Base-by-base conservation (phyloP, 78 protist species). In the Dictyostelium purpureum region DNA sequence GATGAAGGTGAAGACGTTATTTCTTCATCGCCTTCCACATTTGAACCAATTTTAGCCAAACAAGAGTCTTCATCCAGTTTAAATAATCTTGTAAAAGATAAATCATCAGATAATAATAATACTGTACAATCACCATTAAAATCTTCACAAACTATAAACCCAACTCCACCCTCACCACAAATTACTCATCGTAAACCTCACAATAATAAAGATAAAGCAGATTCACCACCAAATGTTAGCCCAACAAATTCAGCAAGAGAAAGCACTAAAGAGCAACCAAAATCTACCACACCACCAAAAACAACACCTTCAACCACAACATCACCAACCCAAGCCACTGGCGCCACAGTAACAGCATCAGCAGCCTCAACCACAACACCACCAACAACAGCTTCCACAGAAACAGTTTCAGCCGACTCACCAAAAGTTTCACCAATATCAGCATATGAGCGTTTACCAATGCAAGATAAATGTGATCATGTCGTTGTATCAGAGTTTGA, bases 401-500 rank as follows among this genome's bases (percentile, higher is more conserved):
- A 35, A 69, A 40, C 16, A 5, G 24, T 35, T 69, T 69, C 76
- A 40, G 52, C 56, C 11, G 52, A 42, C 40, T 69, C 76, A 31
- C 71, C 59, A 54, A 18, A 31, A 10, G 18, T 52, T n/a, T 10
- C 67, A 31, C 10, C 1, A 21, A 5, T 52, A 19, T 37, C 71
- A 38, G 18, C 11, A 59, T 85, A 45, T 73, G 69, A 56, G 14
- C 14, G 28, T 9, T 18, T 85, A 52, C 92, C 92, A 59, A 14
- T 65, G 1, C 18, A 21, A 0, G 92, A 85, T 43, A 85, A 85
- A 47, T 85, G 92, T 35, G 92, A 85, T 6, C 92, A 85, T 45
- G 61, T 85, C 12, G n/a, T 26, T 26, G 26, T 57, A 3, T 26
- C 70, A 31, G 92, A 85, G 4, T 85, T 85, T 73, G 92, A 85